phyloP scores from a whole-genome alignment of 1,284 basidiomycete species.

The Mycena sp. region DNA sequence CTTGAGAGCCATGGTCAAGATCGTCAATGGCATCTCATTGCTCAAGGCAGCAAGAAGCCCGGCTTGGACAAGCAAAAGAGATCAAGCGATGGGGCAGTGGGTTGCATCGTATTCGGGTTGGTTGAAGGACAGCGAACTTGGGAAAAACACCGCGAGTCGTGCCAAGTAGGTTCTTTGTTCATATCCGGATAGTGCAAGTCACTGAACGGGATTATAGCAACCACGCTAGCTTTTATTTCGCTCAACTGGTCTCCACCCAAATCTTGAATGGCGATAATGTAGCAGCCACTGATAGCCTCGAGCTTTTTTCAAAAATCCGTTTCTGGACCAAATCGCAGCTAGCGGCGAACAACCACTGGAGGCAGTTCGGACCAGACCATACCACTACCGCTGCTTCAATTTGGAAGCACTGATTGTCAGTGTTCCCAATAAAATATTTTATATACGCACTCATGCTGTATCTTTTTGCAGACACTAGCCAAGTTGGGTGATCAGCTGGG shows the following conservation, averaged over 20 bases:
- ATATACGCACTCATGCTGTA: not conserved
- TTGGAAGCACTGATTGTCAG: slow-evolving; percentile 67
- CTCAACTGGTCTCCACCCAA: slow-evolving; percentile 51
- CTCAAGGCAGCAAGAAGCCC: slow-evolving; percentile 50
- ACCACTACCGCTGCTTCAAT: slow-evolving; percentile 68
- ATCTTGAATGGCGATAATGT: slow-evolving; percentile 48
- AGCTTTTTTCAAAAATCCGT: slow-evolving; percentile 57
- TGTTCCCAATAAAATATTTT: slow-evolving; percentile 26
- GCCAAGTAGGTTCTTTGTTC: slow-evolving; percentile 40
- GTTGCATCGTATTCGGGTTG: slow-evolving; percentile 56
- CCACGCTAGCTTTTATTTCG: slow-evolving; percentile 57
- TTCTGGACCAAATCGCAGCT: slow-evolving; percentile 60
- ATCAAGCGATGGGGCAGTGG: slow-evolving; percentile 57
- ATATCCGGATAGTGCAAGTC: not conserved
- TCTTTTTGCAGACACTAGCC: slow-evolving; percentile 37
- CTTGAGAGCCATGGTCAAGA: slow-evolving; percentile 62
- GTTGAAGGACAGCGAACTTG: slow-evolving; percentile 57
- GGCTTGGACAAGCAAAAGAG: slow-evolving; percentile 55
- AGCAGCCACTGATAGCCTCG: slow-evolving; percentile 50
- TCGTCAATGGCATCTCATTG: slow-evolving; percentile 59
- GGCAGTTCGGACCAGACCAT: slow-evolving; percentile 65
- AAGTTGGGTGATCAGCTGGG: slow-evolving; percentile 65
- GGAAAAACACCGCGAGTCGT: slow-evolving; percentile 51
- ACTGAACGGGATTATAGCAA: slow-evolving; percentile 50
- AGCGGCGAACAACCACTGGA: slow-evolving; percentile 71